Percentiles rank a stretch among this genome's conserved stretches.
These are phyloP conservation scores for Cymbopogon flexuosus DNA, from an alignment of 202 grass and related monocot species.

Conservation along the genomic window DNA sequence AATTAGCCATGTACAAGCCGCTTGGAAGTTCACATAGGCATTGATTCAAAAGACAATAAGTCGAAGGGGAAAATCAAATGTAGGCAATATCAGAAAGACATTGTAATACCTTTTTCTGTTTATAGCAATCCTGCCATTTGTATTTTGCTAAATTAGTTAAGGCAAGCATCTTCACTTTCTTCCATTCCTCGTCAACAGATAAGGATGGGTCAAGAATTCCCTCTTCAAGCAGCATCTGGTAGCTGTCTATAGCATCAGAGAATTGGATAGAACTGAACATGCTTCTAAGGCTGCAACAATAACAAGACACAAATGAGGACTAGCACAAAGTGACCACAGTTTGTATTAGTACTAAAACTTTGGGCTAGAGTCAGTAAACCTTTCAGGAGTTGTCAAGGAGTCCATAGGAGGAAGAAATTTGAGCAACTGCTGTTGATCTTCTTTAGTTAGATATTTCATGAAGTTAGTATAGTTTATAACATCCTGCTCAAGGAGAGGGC, in stretches of 20 bases:
- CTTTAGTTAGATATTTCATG: constrained; percentile 47
- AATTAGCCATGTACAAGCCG: constrained; percentile 21
- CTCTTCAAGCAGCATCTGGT: constrained; percentile 54
- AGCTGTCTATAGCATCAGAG: constrained; percentile 45
- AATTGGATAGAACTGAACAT: constrained; percentile 62
- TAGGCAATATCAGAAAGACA: background rate
- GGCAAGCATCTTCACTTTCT: constrained; percentile 36
- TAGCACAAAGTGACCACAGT: background rate
- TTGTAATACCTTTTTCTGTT: constrained; percentile 47
- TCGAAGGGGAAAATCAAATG: background rate
- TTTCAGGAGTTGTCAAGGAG: constrained; percentile 37
- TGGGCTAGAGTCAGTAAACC: constrained; percentile 26
- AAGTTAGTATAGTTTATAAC: constrained; percentile 56
- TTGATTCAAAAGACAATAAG: background rate
- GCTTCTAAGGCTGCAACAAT: constrained; percentile 45
- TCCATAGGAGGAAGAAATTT: constrained; percentile 63
- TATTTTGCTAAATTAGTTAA: constrained; percentile 48
- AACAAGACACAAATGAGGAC: constrained; percentile 22
- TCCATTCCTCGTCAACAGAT: constrained; percentile 41
- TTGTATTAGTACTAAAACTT: background rate
- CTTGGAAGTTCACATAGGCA: background rate
- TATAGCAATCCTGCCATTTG: constrained; percentile 54
- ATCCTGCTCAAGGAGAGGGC: constrained; percentile 39
- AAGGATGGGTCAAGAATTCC: constrained; percentile 47
- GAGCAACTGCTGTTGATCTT: constrained; percentile 54